Conservation (phyloP, 495 filamentous ascomycete species). For the Tetracladium setigerum region DNA sequence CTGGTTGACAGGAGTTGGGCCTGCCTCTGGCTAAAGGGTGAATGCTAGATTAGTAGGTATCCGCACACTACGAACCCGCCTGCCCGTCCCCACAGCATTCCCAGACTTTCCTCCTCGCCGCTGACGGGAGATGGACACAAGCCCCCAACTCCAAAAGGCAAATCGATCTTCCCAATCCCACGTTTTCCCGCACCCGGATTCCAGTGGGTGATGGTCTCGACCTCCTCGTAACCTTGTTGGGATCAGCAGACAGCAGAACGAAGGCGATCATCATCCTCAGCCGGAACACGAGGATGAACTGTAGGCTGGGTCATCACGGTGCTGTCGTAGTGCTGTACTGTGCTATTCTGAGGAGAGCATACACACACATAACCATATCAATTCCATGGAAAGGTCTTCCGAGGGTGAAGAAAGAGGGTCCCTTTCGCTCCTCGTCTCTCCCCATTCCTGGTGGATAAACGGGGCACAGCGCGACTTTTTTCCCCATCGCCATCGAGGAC, state of each 20-base stretch:
- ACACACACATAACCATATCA: neutral
- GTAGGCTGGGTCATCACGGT: no score
- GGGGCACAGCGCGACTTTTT: neutral
- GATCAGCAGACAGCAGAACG: constrained; percentile 8
- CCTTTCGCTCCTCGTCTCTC: neutral
- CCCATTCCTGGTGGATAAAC: neutral
- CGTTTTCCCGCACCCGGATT: neutral
- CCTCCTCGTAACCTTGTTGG: neutral
- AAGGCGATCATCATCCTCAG: neutral
- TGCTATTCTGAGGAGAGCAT: neutral
- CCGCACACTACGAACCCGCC: neutral
- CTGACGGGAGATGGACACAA: constrained; percentile 1
- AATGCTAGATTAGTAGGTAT: neutral
- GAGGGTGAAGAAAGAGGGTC: neutral
- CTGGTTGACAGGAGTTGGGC: neutral
- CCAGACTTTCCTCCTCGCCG: neutral
- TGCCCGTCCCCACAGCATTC: neutral
- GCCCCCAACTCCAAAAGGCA: neutral
- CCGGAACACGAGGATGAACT: neutral
- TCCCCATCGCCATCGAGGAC: neutral
- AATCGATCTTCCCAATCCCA: constrained; percentile 8
- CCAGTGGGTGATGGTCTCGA: neutral
- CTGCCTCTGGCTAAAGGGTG: neutral
- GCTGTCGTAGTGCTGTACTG: neutral
- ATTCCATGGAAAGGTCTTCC: neutral